phyloP scores from a whole-genome alignment of 352 stramenopile species.

The Phytophthora quininea region DNA sequence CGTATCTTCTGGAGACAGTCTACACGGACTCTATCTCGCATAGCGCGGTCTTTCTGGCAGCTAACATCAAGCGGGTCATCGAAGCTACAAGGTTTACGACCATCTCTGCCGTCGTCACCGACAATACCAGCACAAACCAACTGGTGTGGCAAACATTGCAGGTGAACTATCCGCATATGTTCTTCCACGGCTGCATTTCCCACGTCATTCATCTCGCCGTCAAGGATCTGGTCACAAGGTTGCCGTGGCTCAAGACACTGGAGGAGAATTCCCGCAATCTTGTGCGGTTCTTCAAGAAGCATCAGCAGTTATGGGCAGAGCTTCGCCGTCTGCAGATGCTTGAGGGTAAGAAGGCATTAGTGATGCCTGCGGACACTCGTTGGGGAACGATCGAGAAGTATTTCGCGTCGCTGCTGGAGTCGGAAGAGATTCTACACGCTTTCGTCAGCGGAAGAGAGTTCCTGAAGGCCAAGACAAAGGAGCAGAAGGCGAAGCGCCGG shows the following conservation, averaged over 20 bases:
- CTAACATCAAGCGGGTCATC: constrained; percentile 5
- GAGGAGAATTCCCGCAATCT: constrained; percentile 1
- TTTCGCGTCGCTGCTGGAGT: background rate
- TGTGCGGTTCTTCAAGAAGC: constrained; percentile 10
- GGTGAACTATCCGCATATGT: background rate
- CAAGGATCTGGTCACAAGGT: background rate
- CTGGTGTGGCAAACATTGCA: constrained; percentile 1
- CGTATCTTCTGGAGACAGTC: constrained; percentile 5
- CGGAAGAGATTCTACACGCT: background rate
- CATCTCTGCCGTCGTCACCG: constrained; percentile 9
- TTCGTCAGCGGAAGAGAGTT: constrained; percentile 6
- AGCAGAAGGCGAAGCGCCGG: constrained; percentile 11
- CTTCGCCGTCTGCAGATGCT: background rate
- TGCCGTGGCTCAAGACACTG: background rate
- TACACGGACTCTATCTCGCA: constrained; percentile 12
- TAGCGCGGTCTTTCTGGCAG: background rate
- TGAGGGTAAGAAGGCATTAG: background rate
- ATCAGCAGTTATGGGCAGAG: constrained; percentile 15
- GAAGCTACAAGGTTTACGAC: background rate
- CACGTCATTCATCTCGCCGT: background rate
- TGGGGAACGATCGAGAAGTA: constrained; percentile 9
- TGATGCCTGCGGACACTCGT: constrained; percentile 5
- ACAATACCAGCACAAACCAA: constrained; percentile 9
- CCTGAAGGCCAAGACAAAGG: background rate
- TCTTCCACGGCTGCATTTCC: constrained; percentile 5